Evolutionary conservation across 2,329 filamentous ascomycete species (phyloP), one percentile per base, ranked within the genome.

Genomic region (Amphichorda felina): DNA sequence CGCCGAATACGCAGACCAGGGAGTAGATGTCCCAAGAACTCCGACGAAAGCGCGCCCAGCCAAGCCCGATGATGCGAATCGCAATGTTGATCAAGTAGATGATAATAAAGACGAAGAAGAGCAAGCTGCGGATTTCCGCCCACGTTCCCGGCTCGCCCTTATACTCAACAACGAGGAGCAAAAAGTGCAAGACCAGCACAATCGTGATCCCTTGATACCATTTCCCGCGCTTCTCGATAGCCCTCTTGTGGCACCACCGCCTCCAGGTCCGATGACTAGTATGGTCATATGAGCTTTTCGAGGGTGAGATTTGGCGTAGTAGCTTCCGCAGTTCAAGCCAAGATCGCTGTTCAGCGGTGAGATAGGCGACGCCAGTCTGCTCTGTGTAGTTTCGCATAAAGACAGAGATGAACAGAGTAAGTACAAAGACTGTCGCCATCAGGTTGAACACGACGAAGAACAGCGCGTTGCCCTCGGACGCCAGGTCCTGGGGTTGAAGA

Each of bases 311-410:
- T 54, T 96, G 91, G 35, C 85, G 75, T 27, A 98, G 65, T 17
- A 95, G 67, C 59, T 98, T 98, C 38, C 91, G 75, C 45, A 98
- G 60, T 56, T 98, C 91, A 11, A 98, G 72, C 91, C 91, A 98
- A 0, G 89, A 94, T 46, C 91, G 79, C 55, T 98, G 91, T 49
- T 98, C 91, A 1, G 88, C 82, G 1, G 91, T 98, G 48, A 98
- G 64, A 54, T 89, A 98, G 3, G 91, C 91, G 30, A 98, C 91
- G 2, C 91, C 91, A 0, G 91, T 98, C 59, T 96, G 88, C 59
- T 98, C 91, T 1, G 91, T 98, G 59, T 98, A 98, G 56, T 95
- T 98, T 41, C 91, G 85, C 91, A 98, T 98, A 57, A 98, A 98
- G 41, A 98, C 91, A 38, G 91, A 96, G 33, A 98, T 93, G 57